Conservation (phyloP, 192 early-diverging fungal species). For the Coemansia reversa region DNA sequence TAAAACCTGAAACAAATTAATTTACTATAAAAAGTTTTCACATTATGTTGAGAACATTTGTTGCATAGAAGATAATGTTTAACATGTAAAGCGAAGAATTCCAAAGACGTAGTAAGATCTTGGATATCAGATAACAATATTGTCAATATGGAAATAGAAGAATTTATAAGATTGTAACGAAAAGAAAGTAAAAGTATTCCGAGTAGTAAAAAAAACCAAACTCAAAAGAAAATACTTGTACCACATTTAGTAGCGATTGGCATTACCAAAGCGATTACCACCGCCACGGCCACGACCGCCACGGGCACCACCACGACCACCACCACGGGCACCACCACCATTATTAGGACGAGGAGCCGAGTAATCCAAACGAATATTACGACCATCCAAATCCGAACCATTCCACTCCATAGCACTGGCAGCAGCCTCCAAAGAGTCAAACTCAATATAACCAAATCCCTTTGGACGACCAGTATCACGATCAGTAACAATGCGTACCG, state of each 20-base stretch:
- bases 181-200: too few species aligned
- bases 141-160: too few species aligned
- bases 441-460: slow-evolving; percentile 97
- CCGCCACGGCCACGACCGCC: slow-evolving; percentile 47
- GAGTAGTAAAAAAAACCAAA: not conserved
- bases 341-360: slow-evolving; percentile 53
- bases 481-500: slow-evolving; percentile 80
- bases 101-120: too few species aligned
- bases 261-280: slow-evolving; percentile 44
- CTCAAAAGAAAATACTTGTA: too few species aligned
- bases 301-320: slow-evolving; percentile 56
- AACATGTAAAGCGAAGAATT: too few species aligned
- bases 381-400: slow-evolving; percentile 73
- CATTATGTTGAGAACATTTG: too few species aligned
- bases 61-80: too few species aligned
- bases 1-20: too few species aligned
- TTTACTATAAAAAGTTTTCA: too few species aligned
- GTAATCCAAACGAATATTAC: slow-evolving; percentile 86
- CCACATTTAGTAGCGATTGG: slow-evolving; percentile 9
- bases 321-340: slow-evolving; percentile 21
- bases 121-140: too few species aligned
- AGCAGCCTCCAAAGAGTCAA: slow-evolving; percentile 84
- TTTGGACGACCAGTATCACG: slow-evolving; percentile 79
- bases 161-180: too few species aligned
- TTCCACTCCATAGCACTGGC: slow-evolving; percentile 90